These are phyloP conservation scores for Mycena capillaripes DNA, from an alignment of 768 basidiomycete species.

Conservation along the genomic window DNA sequence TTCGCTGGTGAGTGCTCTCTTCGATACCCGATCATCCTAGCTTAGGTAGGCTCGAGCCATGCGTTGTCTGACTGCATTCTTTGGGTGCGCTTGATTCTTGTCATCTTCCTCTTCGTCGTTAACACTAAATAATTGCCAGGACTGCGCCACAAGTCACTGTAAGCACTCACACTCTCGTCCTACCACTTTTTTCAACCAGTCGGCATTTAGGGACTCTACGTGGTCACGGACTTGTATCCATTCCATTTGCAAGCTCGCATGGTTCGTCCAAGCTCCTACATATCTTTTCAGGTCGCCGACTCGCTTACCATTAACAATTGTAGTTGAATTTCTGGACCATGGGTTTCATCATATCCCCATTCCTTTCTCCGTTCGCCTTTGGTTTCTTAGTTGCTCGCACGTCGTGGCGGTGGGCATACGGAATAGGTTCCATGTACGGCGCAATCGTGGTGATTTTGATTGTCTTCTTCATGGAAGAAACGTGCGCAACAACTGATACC, in stretches of 20 bases:
- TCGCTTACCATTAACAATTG: not conserved
- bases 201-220: slow-evolving; percentile 63
- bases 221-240: slow-evolving; percentile 75
- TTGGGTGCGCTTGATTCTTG: slow-evolving; percentile 54
- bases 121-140: slow-evolving; percentile 40
- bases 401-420: slow-evolving; percentile 77
- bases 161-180: slow-evolving; percentile 37
- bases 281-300: not conserved
- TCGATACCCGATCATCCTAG: not conserved
- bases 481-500: slow-evolving; percentile 54
- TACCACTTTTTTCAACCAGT: not conserved
- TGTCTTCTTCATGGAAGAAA: slow-evolving; percentile 74
- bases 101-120: slow-evolving; percentile 1
- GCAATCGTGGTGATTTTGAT: slow-evolving; percentile 69
- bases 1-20: slow-evolving; percentile 62
- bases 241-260: slow-evolving; percentile 80
- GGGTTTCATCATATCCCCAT: slow-evolving; percentile 78
- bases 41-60: slow-evolving; percentile 52
- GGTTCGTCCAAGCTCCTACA: slow-evolving; percentile 49
- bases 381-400: slow-evolving; percentile 76
- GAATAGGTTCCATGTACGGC: slow-evolving; percentile 72
- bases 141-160: slow-evolving; percentile 75
- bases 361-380: slow-evolving; percentile 75
- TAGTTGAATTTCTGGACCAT: slow-evolving; percentile 81
- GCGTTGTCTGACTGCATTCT: slow-evolving; percentile 72